Conservation (phyloP, 176 grass and related monocot genomes). For the Hordeum marinum region DNA sequence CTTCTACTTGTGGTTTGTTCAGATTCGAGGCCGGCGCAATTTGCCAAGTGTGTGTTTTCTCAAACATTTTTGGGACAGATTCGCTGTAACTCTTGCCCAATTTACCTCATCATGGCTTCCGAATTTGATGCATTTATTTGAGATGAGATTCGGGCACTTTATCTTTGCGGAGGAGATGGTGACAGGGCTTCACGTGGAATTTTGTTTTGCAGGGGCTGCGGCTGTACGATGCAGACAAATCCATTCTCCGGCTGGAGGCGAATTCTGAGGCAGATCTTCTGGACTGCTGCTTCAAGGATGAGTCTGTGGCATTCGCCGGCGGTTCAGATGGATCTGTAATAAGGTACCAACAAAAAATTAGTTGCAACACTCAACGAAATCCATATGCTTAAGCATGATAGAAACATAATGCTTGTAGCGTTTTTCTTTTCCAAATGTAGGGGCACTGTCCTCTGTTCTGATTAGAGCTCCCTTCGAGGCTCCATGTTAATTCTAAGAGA, state of each 20-base stretch:
- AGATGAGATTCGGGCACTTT: not conserved
- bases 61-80: not conserved
- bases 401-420: not conserved
- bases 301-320: conserved; percentile 34
- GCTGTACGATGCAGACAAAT: conserved; percentile 52
- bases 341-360: conserved; percentile 29
- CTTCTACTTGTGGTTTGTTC: not conserved
- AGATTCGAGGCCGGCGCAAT: not conserved
- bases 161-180: not conserved
- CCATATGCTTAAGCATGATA: not conserved
- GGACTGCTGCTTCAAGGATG: conserved; percentile 71
- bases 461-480: not conserved
- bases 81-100: not conserved
- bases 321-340: conserved; percentile 53
- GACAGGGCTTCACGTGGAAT: not conserved
- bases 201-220: conserved; percentile 46
- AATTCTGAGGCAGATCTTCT: conserved; percentile 39
- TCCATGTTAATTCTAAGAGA: not conserved
- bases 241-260: conserved; percentile 30
- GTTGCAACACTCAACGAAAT: not conserved
- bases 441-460: not conserved
- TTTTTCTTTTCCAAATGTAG: not conserved
- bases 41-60: not conserved
- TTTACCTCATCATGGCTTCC: not conserved
- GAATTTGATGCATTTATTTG: not conserved